Evolutionary conservation across 2,329 filamentous ascomycete genomes (phyloP).

Genomic region (Aureobasidium zeae): DNA sequence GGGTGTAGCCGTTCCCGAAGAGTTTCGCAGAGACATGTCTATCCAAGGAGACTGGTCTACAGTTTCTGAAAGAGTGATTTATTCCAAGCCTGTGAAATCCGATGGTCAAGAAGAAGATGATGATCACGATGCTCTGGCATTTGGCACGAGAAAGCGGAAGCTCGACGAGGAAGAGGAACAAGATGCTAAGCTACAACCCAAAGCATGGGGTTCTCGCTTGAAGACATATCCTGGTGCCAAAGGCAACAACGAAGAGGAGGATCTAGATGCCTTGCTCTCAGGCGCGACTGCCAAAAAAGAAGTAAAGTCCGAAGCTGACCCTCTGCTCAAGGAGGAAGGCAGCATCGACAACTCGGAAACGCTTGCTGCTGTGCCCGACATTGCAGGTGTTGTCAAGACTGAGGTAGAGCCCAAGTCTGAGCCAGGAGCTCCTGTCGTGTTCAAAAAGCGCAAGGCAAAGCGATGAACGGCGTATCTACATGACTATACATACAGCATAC

Average conservation of each 20-base stretch:
- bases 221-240: conserved; percentile 37
- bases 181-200: conserved; percentile 39
- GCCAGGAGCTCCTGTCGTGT: conserved; percentile 48
- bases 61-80: conserved; percentile 42
- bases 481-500: no score
- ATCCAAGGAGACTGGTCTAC: conserved; percentile 83
- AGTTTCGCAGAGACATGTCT: conserved; percentile 70
- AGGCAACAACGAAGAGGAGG: conserved; percentile 41
- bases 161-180: conserved; percentile 53
- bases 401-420: conserved; percentile 10
- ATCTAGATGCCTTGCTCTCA: conserved; percentile 52
- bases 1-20: conserved; percentile 75
- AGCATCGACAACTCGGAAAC: conserved; percentile 26
- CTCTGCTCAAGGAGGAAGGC: conserved; percentile 26
- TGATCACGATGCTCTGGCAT: conserved; percentile 34
- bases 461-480: no score
- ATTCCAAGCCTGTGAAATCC: conserved; percentile 23
- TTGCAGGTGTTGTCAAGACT: neutral
- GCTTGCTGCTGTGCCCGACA: conserved; percentile 21
- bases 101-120: conserved; percentile 35
- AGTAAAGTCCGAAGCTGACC: conserved; percentile 26
- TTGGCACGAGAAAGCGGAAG: conserved; percentile 56
- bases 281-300: conserved; percentile 25
- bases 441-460: conserved; percentile 64
- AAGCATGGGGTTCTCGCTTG: conserved; percentile 38